Conservation (phyloP, 139 green algal species). For the Chlorella sorokiniana region DNA sequence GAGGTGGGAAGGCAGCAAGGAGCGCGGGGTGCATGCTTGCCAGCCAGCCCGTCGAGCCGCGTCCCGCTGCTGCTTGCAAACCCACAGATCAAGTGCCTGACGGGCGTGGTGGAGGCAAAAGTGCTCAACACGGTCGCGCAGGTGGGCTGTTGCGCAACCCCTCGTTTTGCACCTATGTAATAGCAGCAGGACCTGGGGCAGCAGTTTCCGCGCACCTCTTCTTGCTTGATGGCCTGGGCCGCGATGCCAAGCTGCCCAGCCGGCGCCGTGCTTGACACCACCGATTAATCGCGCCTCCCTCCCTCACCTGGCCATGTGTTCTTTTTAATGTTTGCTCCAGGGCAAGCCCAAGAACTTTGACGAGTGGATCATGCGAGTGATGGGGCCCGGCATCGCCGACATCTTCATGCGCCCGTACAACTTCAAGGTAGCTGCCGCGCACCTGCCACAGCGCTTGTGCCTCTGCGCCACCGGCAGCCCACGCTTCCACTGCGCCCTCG, state of each 20-base stretch:
- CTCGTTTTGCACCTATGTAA: too few relatives aligned
- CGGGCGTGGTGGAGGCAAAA: slow-evolving; percentile 85
- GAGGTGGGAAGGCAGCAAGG: background rate
- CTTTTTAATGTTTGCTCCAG: background rate
- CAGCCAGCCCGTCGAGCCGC: too few relatives aligned
- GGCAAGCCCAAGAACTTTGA: slow-evolving; percentile 87
- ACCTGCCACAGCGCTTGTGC: background rate
- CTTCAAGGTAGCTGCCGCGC: slow-evolving; percentile 78
- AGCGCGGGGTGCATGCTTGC: background rate
- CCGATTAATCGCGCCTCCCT: too few relatives aligned
- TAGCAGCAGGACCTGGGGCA: too few relatives aligned
- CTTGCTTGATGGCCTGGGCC: too few relatives aligned
- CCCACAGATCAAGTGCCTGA: slow-evolving; percentile 77
- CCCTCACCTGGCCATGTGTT: background rate
- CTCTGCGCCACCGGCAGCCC: background rate
- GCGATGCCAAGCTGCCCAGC: too few relatives aligned
- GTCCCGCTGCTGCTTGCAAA: slow-evolving; percentile 2
- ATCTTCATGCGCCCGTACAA: slow-evolving; percentile 97
- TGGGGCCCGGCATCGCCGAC: slow-evolving; percentile 87
- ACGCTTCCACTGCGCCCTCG: background rate
- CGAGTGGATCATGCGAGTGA: slow-evolving; percentile 91
- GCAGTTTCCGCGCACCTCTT: too few relatives aligned
- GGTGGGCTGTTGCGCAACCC: background rate
- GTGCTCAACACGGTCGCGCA: slow-evolving; percentile 69
- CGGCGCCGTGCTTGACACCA: too few relatives aligned